Base-by-base conservation (phyloP, 768 basidiomycete genomes). In the Suillus subalutaceus region DNA sequence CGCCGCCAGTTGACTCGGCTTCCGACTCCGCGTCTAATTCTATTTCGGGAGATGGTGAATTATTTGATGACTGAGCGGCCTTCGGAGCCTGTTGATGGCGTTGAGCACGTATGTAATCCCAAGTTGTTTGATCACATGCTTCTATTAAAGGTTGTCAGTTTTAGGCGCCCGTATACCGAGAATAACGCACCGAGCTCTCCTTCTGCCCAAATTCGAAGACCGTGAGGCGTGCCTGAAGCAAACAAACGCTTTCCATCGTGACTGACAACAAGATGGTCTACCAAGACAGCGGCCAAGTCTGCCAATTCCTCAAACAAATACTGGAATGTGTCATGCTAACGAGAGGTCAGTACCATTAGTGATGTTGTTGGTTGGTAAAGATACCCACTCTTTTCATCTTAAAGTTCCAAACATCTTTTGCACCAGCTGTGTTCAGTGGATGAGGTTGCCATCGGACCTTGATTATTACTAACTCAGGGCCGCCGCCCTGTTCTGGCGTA, bases 401-500 rank as follows among this genome's bases (percentile, higher is more conserved):
- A 72, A 89, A 90, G 3, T 74, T 74, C 84, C 85, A 88, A 6
- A 74, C 70, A 32, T 80, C 70, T 32, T 80, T 72, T 67, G 78
- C 74, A 3, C 80, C 84, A 12, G 72, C 70, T 37, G 75, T 60
- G 63, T 88, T 79, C 44, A 80, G 74, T 6, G 92, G 91, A 77
- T 93, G 91, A 6, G 85, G 85, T 41, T 79, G 79, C 90, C 91
- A 93, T 59, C 78, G 82, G 15, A 93, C 87, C 46, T 77, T 82
- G 52, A 93, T 76, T 23, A 76, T 76, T 20, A 92, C 82, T 66
- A 72, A 43, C 70, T 79, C 71, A 32, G 77, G 71, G 41, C 81
- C 72, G 52, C 82, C 76, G 38, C 70, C 65, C 61, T 67, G 73
- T n/a, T 73, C 72, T 1, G 72, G 72, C 10, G 70, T 69, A 30